These are phyloP conservation scores for Plasmodium cynomolgi DNA, from an alignment of 169 alveolate species.

Conservation along the genomic window DNA sequence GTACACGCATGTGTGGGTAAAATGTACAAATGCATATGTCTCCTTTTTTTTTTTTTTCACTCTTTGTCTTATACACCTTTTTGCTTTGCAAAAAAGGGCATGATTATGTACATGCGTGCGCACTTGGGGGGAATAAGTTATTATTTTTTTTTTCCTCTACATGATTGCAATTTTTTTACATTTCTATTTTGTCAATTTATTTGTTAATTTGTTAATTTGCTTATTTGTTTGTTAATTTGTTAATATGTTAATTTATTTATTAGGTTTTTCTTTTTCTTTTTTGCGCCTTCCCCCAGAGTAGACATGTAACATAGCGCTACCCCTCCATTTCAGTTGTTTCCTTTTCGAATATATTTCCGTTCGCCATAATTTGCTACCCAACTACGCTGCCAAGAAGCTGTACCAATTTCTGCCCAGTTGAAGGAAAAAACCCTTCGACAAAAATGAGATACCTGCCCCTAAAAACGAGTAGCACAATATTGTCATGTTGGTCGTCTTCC, in stretches of 20 bases:
- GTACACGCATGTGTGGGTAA: not conserved
- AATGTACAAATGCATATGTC: not conserved
- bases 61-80: not conserved
- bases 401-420: not conserved
- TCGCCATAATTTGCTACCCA: not conserved
- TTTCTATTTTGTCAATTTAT: not conserved
- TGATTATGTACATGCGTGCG: not conserved
- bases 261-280: not conserved
- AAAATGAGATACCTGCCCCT: not conserved
- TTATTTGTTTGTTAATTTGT: too few species aligned
- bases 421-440: not conserved
- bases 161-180: not conserved
- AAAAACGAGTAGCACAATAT: not conserved
- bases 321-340: not conserved
- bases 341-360: not conserved
- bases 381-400: not conserved
- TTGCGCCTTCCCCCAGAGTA: not conserved
- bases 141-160: not conserved
- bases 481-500: not conserved
- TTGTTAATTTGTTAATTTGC: not conserved
- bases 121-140: not conserved
- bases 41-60: not conserved
- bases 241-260: too few species aligned
- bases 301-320: not conserved
- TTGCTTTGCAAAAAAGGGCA: not conserved